Evolutionary conservation across 1,139 yeast species (phyloP), one percentile per base, ranked within the genome.

Genomic region (Blastobotrys capitulatus): DNA sequence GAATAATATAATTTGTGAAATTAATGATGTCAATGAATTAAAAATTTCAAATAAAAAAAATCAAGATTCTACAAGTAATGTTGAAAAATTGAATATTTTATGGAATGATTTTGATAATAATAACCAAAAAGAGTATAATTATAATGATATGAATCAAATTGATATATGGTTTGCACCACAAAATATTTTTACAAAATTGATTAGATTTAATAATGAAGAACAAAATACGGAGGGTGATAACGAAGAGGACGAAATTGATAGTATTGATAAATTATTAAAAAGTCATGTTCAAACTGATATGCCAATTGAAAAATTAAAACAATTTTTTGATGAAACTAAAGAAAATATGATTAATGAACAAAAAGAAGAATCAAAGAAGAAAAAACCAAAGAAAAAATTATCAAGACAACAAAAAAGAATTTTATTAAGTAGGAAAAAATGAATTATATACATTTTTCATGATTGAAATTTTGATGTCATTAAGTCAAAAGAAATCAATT

Each of bases 271-370:
- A 13, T 29, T 29, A 12, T 13, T 29, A 9, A 29, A 29, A 29
- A 10, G 10, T 26, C 29, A 29, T 37, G 40, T 44, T 27, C 9
- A 44, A 15, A 37, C 47, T 10, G 47, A 44, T 37, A 44, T 44
- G 47, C 47, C 47, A 13, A 27, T 44, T 13, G 47, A 44, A 19
- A 8, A 37, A 26, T 37, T 44, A 16, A 36, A 38, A 10, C 36
- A 29, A 10, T 37, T 13, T 18, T 44, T 44, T 39, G 42, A 39
- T 16, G 32, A 29, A 3, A 29, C 32, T 13, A 29, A 29, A 29
- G 12, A 29, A 10, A 12, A 29, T 12, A 29, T 29, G 20, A 37
- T 8, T 8, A 27, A 27, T 18, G 32, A 29, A 6, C 12, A 12
- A 31, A 38, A 10, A 18, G 6, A 36, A 16, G 45, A 9, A 2